Conservation (phyloP, 2,329 filamentous ascomycete species). For the Falciphora oryzae region DNA sequence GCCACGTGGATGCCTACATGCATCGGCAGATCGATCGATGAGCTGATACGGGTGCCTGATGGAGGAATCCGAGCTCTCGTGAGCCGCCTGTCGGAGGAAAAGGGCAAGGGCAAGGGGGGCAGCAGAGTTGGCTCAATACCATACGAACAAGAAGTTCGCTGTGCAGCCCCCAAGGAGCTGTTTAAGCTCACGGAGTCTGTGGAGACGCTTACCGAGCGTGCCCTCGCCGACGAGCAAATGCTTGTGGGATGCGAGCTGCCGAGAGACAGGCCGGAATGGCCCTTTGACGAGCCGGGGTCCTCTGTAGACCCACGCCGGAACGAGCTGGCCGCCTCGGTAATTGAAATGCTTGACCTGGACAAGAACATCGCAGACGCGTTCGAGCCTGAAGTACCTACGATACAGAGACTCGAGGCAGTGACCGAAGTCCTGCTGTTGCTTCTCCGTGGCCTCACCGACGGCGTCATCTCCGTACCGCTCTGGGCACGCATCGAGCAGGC, state of each 20-base stretch:
- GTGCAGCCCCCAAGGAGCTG: conserved; percentile 81
- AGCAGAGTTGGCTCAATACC: conserved; percentile 39
- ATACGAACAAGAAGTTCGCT: conserved; percentile 55
- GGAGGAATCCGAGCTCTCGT: conserved; percentile 63
- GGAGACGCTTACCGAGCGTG: conserved; percentile 49
- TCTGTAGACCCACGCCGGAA: background rate
- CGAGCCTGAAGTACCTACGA: conserved; percentile 53
- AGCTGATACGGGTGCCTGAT: conserved; percentile 77
- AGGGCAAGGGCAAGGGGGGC: conserved; percentile 13
- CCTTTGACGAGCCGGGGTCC: conserved; percentile 34
- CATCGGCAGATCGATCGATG: conserved; percentile 81
- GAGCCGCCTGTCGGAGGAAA: conserved; percentile 23
- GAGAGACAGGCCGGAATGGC: conserved; percentile 50
- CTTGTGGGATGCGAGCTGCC: conserved; percentile 48
- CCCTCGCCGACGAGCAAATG: conserved; percentile 57
- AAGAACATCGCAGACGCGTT: conserved; percentile 55
- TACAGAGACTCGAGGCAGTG: conserved; percentile 69
- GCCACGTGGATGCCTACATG: conserved; percentile 76
- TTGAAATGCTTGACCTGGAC: conserved; percentile 71
- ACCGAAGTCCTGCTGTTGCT: conserved; percentile 69
- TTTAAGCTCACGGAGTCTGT: conserved; percentile 84
- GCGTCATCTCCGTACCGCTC: conserved; percentile 63
- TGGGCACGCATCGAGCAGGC: conserved; percentile 65
- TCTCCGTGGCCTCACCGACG: conserved; percentile 68
- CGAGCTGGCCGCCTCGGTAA: conserved; percentile 23